Evolutionary conservation across 768 basidiomycete genomes (phyloP), one percentile per base, ranked within the genome.

Genomic region (Macrolepiota albuminosa): DNA sequence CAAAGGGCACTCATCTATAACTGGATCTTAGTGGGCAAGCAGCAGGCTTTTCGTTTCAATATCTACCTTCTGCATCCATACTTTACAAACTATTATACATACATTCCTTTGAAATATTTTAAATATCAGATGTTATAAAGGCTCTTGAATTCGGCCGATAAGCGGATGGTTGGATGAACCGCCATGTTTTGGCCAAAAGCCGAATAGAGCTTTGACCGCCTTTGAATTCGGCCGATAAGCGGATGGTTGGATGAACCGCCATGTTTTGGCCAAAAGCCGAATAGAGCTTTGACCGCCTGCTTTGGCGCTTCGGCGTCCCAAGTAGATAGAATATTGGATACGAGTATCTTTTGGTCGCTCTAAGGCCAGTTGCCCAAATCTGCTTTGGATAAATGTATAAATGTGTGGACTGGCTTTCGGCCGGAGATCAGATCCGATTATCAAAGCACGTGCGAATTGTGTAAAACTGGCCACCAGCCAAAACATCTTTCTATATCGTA

Each of bases 391-490:
- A 43, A 10, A 24, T 39, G 4, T 21, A 21, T 21, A 21, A 21
- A 21, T 21, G 4, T 4, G 16, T 43, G 3, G 7, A 18, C 21
- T 13, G 45, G 6, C 21, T n/a, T 29, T 42, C 29, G 31, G 40
- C 31, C 58, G 58, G 58, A 58, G 40, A 40, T 60, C 54, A 51
- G 67, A 75, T 72, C 68, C 69, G 73, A 75, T 72, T 63, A 68
- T 52, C 61, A 48, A 64, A 66, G 68, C 78, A 78, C 77, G 77
- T 78, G 78, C 67, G 58, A 57, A 37, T 49, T 60, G 60, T 48
- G 63, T 68, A 73, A 73, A 74, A 69, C 65, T 72, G 67, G 67
- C 67, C 54, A 68, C 67, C 58, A 33, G 63, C 56, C n/a, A 46
- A 62, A 67, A 61, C 40, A 61, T 51, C 62, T 61, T 61, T 64